A percentile compares a stretch with the other conserved stretches of the same genome.
Evolutionary conservation across 108 stramenopile species (phyloP).

Genomic region (Nitzschia inconspicua): DNA sequence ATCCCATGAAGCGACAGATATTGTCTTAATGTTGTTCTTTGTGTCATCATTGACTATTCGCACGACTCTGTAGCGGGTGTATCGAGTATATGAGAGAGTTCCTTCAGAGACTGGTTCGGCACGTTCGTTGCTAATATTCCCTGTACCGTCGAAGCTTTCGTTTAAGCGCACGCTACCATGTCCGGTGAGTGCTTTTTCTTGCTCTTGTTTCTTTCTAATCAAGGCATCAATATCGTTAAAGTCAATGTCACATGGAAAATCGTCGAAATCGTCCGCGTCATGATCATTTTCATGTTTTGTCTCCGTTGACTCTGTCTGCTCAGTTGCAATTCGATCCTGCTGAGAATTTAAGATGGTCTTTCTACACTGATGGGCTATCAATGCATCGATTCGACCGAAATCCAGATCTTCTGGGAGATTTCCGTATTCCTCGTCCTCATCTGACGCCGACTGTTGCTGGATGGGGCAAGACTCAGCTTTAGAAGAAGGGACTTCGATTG

Average conservation of each 20-base stretch:
- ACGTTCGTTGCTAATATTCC: too few species aligned
- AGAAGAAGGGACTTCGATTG: neutral
- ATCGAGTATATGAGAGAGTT: constrained; percentile 46
- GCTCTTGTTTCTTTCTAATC: too few species aligned
- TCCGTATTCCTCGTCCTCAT: constrained; percentile 36
- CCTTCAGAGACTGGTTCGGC: too few species aligned
- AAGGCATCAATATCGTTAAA: constrained; percentile 12
- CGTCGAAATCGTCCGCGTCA: constrained; percentile 28
- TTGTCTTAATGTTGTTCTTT: constrained; percentile 47
- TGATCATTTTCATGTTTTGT: neutral
- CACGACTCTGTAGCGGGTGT: constrained; percentile 73
- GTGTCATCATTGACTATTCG: constrained; percentile 43
- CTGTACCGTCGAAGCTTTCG: too few species aligned
- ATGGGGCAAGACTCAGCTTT: neutral
- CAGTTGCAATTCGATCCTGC: neutral
- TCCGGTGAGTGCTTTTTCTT: too few species aligned
- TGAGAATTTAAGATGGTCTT: neutral
- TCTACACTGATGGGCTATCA: constrained; percentile 12
- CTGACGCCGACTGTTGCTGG: neutral
- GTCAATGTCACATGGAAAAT: constrained; percentile 16
- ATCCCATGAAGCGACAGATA: constrained; percentile 55
- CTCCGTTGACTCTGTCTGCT: neutral
- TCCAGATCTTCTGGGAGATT: constrained; percentile 17
- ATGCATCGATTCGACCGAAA: constrained; percentile 16
- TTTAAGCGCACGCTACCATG: too few species aligned